phyloP scores from a whole-genome alignment of 306 rosid species.

The Prinsepia uniflora region DNA sequence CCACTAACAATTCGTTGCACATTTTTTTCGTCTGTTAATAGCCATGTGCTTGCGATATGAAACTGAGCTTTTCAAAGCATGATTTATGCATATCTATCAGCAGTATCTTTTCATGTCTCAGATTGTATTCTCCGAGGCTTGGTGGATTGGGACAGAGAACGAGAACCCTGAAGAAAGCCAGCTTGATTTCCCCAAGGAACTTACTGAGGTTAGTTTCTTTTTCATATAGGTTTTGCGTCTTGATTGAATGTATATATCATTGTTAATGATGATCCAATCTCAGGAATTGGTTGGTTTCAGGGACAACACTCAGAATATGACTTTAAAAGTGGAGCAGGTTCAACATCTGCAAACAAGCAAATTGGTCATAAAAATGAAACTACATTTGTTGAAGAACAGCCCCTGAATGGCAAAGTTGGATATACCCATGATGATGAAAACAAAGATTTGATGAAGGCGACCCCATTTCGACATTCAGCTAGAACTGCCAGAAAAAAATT shows the following conservation, averaged over 20 bases:
- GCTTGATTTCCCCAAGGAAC: constrained; percentile 75
- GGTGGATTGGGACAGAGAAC: constrained; percentile 89
- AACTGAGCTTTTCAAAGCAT: constrained; percentile 10
- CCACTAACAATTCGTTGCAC: background rate
- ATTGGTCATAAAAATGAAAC: constrained; percentile 36
- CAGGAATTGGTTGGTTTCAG: constrained; percentile 40
- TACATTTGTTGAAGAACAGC: constrained; percentile 32
- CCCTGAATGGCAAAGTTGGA: constrained; percentile 41
- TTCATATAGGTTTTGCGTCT: constrained; percentile 3
- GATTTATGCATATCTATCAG: constrained; percentile 6
- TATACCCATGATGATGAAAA: constrained; percentile 47
- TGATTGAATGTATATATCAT: constrained; percentile 19
- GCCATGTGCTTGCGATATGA: background rate
- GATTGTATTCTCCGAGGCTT: constrained; percentile 90
- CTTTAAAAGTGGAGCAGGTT: constrained; percentile 81
- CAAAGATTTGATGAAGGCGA: constrained; percentile 38
- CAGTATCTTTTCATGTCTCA: constrained; percentile 29
- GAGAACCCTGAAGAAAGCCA: constrained; percentile 75
- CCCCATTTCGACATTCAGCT: constrained; percentile 65
- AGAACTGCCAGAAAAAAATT: constrained; percentile 59
- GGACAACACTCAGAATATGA: constrained; percentile 51
- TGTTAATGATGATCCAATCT: constrained; percentile 14
- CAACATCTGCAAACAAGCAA: constrained; percentile 42
- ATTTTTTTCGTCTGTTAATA: constrained; percentile 4
- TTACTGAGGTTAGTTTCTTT: constrained; percentile 45